phyloP scores from a whole-genome alignment of 2,329 filamentous ascomycete species.

The Paraphoma chrysanthemicola region DNA sequence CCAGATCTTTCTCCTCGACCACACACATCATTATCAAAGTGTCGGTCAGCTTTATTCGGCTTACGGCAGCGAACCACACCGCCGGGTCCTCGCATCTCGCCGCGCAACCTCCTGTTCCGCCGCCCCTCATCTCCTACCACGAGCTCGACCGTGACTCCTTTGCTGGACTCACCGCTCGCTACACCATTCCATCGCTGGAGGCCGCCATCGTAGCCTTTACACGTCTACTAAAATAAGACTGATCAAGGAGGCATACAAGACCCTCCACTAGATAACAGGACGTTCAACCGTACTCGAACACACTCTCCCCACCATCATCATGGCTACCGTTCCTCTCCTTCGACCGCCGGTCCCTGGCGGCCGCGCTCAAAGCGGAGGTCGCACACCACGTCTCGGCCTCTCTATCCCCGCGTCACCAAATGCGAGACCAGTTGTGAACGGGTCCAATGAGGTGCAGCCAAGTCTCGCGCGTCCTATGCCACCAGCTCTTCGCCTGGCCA shows the following conservation, averaged over 20 bases:
- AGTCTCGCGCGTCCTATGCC: conserved; percentile 62
- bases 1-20: not conserved
- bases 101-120: conserved; percentile 27
- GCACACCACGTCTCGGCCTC: conserved; percentile 80
- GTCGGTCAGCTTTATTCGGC: conserved; percentile 36
- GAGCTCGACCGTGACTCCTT: conserved; percentile 8
- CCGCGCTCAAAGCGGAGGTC: conserved; percentile 62
- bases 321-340: conserved; percentile 81
- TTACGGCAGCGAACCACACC: conserved; percentile 37
- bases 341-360: conserved; percentile 80
- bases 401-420: conserved; percentile 89
- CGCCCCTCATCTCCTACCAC: conserved; percentile 20
- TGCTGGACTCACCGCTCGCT: conserved; percentile 11
- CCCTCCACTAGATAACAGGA: conserved; percentile 15
- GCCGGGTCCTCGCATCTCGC: conserved; percentile 34
- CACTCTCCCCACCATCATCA: conserved; percentile 52
- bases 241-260: not conserved
- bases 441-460: conserved; percentile 51
- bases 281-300: conserved; percentile 36
- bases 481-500: conserved; percentile 84
- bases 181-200: conserved; percentile 5
- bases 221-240: not conserved
- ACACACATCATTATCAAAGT: conserved; percentile 13
- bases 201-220: not conserved
- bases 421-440: conserved; percentile 77